These are phyloP conservation scores for Paecilomyces sp. DNA, from an alignment of 2,329 filamentous ascomycete genomes.

Conservation along the genomic window DNA sequence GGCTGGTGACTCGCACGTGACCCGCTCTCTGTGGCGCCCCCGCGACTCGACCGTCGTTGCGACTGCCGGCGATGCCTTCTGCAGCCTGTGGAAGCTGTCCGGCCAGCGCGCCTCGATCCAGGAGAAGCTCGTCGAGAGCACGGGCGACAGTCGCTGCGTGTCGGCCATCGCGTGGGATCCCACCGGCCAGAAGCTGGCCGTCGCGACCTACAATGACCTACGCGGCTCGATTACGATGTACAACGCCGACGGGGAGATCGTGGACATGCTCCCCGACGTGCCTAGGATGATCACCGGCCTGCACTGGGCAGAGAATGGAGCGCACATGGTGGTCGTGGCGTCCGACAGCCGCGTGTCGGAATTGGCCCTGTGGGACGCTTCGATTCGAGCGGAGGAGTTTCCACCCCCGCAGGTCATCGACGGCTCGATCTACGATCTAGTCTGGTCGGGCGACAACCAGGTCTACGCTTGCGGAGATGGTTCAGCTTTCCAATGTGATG, in stretches of 20 bases:
- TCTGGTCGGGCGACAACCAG: conserved; percentile 31
- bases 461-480: conserved; percentile 35
- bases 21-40: conserved; percentile 37
- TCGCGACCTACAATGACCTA: conserved; percentile 38
- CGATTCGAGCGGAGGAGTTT: conserved; percentile 28
- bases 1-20: conserved; percentile 31
- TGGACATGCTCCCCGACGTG: conserved; percentile 39
- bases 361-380: conserved; percentile 38
- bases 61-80: conserved; percentile 37
- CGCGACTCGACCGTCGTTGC: conserved; percentile 35
- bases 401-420: conserved; percentile 28
- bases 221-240: conserved; percentile 39
- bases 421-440: conserved; percentile 35
- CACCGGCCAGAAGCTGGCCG: conserved; percentile 36
- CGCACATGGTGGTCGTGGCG: conserved; percentile 36
- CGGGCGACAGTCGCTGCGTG: conserved; percentile 27
- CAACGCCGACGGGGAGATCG: conserved; percentile 34
- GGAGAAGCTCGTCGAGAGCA: conserved; percentile 30
- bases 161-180: conserved; percentile 42
- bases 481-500: conserved; percentile 32
- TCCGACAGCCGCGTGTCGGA: conserved; percentile 35
- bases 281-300: conserved; percentile 37
- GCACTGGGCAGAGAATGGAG: conserved; percentile 33
- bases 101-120: conserved; percentile 14
- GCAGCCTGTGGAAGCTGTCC: conserved; percentile 38